Base-by-base conservation (phyloP, 495 filamentous ascomycete species). In the Trichoderma gamsii region DNA sequence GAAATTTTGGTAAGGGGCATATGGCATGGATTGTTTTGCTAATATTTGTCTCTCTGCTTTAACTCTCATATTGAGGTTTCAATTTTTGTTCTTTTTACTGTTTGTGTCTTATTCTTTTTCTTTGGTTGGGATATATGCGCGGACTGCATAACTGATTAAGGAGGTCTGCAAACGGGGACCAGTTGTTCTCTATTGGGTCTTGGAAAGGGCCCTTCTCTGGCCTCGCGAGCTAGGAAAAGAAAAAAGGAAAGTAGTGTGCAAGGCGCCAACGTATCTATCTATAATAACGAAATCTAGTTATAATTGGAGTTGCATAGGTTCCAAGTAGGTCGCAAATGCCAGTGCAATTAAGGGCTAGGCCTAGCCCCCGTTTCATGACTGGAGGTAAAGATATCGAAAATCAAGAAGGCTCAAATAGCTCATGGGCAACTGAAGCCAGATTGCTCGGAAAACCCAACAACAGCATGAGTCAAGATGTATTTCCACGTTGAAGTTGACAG, bases 91-190 rank as follows among this genome's bases (percentile, higher is more conserved):
- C 13, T 61, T 29, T 29, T 4, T 29, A 21, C 23, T 61, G 56
- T 29, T 11, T 29, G 27, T 61, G 56, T 27, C 25, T 61, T 32
- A 35, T n/a, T 12, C 4, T 29, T 27, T 61, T 61, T 15, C 13
- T 49, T n/a, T 49, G n/a, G 56, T 61, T 61, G 56, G 56, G 56
- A 61, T 61, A 32, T 61, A 23, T 61, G 27, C 23, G 27, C 7
- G 56, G 56, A 61, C 11, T 18, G 27, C 27, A 32, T 32, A 25
- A 61, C 56, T 61, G 25, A 29, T 32, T 52, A 21, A n/a, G 56
- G 56, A 5, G 56, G 23, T 61, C 9, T 61, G 16, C 7, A 38
- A 38, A 29, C 16, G 56, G 27, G 27, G 56, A 32, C 56, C 56
- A 61, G 56, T n/a, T 32, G 56, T 61, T 61, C 56, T 61, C 27